These are phyloP conservation scores for Diaporthe longicolla DNA, from an alignment of 2,329 filamentous ascomycete genomes.

Conservation along the genomic window DNA sequence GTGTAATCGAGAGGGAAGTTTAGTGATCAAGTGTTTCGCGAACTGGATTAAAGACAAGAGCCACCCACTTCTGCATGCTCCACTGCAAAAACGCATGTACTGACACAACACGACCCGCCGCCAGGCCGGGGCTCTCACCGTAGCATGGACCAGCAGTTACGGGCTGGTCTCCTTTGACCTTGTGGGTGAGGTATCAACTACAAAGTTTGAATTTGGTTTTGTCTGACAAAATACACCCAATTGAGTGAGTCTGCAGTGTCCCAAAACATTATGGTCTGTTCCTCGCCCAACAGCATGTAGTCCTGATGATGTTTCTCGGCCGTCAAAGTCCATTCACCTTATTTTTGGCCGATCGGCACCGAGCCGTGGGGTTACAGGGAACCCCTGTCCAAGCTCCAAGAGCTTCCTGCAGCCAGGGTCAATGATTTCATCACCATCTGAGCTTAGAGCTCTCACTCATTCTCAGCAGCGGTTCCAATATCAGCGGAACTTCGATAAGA, in stretches of 20 bases:
- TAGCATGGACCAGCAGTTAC: neutral
- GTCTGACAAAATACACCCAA: neutral
- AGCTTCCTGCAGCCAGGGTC: constrained; percentile 34
- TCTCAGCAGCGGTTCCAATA: neutral
- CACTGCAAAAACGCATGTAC: constrained; percentile 30
- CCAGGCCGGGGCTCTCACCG: constrained; percentile 23
- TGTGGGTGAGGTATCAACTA: too few relatives aligned
- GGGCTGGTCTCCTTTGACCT: too few relatives aligned
- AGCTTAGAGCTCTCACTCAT: constrained; percentile 15
- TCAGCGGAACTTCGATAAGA: neutral
- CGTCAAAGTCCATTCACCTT: too few relatives aligned
- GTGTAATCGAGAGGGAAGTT: constrained; percentile 1
- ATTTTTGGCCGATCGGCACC: constrained; percentile 33
- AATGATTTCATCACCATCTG: constrained; percentile 41
- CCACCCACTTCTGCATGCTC: constrained; percentile 33
- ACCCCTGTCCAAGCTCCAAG: constrained; percentile 19
- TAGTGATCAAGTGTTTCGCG: neutral
- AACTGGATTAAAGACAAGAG: constrained; percentile 14
- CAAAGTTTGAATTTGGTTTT: too few relatives aligned
- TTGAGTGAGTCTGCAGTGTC: neutral
- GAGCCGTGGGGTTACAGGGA: neutral
- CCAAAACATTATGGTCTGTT: neutral
- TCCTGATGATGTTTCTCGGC: neutral
- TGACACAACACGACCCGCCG: constrained; percentile 34
- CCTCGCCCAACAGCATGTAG: too few relatives aligned